Base-by-base conservation (phyloP, 148 eudicot genomes). In the Amaranthus hypochondriacus region DNA sequence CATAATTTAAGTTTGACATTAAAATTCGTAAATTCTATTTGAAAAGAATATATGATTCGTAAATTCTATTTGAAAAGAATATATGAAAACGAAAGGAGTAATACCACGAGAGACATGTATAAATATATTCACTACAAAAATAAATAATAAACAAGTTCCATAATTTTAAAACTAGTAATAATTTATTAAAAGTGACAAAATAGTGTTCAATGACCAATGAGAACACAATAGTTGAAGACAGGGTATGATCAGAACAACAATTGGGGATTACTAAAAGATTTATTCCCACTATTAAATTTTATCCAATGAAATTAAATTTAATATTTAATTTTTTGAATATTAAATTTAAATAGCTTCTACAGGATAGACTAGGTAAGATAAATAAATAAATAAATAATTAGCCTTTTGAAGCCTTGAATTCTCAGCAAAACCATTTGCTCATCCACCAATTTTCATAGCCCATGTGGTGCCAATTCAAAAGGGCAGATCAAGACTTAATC, bases 351-450 rank as follows among this genome's bases (percentile, higher is more conserved):
- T 7, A 10, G 5, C 15, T 56, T 11, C 28, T 3, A 66, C 6
- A 55, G 21, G 48, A 43, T 6, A 55, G 60, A 13, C 61, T 53
- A 55, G 28, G 12, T 13, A 69, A 65, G 68, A 7, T 14, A 42
- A 47, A 11, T 6, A 15, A 58, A 5, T 54, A 28, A 28, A 28
- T 28, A 28, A 28, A 0, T 28, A 28, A 28, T 28, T 66, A 56
- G 69, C 18, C 49, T 65, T 56, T 28, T 14, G 3, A 74, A 54
- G 51, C 53, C 58, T 80, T 69, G 58, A 49, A 63, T 55, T 73
- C 73, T 80, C 81, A 81, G 75, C 81, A 78, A 76, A 78, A 65
- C 74, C 60, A 73, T 18, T 73, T 78, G 56, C 28, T 59, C 70
- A 48, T 66, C 57, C 6, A 54, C 51, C 69, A 58, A 52, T 11